phyloP scores from a whole-genome alignment of 331 rosid genomes.

The Quercus tomentella region DNA sequence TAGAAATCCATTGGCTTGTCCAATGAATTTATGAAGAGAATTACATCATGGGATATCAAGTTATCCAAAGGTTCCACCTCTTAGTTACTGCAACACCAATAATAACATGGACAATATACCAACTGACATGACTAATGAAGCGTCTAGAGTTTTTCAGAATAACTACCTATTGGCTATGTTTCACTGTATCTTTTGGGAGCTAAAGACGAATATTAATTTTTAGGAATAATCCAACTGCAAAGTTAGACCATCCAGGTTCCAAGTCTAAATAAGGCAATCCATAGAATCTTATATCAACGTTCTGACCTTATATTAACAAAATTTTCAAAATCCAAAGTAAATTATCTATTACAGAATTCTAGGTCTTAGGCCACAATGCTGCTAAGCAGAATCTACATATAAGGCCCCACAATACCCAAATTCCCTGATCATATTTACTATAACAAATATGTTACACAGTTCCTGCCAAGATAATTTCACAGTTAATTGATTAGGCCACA shows the following conservation, averaged over 20 bases:
- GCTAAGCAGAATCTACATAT: background rate
- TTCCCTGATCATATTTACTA: background rate
- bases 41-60: constrained; percentile 11
- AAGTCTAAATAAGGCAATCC: background rate
- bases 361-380: background rate
- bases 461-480: background rate
- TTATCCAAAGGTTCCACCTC: constrained; percentile 20
- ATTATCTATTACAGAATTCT: background rate
- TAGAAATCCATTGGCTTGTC: constrained; percentile 15
- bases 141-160: background rate
- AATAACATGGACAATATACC: background rate
- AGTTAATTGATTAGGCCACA: background rate
- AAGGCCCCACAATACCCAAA: background rate
- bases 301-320: background rate
- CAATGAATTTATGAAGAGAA: background rate
- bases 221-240: background rate
- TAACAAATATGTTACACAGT: constrained; percentile 2
- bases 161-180: background rate
- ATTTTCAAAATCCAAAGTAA: background rate
- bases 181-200: background rate
- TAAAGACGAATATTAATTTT: background rate
- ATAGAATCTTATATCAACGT: background rate
- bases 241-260: constrained; percentile 6
- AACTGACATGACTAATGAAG: background rate
- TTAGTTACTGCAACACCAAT: constrained; percentile 8